Conservation (phyloP, 345 rosid species). For the Populus pruinosa region DNA sequence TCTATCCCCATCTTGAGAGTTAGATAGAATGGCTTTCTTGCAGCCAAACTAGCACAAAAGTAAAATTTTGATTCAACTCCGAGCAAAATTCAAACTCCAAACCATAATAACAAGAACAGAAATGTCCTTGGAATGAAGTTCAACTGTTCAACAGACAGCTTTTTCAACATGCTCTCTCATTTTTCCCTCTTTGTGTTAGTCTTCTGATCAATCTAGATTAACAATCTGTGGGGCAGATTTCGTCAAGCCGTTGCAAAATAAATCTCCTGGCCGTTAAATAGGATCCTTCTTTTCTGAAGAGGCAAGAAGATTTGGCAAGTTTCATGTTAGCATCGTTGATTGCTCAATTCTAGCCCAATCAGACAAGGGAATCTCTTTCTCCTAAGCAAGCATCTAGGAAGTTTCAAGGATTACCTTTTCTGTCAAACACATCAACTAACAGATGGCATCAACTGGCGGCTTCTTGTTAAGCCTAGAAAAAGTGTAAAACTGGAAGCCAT, state of each 20-base stretch:
- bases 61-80: too few species aligned
- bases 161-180: too few species aligned
- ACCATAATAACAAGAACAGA: not conserved
- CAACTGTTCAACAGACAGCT: too few species aligned
- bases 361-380: not conserved
- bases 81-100: too few species aligned
- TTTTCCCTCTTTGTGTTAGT: too few species aligned
- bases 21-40: too few species aligned
- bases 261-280: not conserved
- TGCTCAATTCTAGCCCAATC: not conserved
- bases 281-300: not conserved
- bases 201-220: not conserved
- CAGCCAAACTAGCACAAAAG: too few species aligned
- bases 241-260: not conserved
- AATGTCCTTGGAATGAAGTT: not conserved
- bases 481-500: slow-evolving; percentile 29
- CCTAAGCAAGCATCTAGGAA: not conserved
- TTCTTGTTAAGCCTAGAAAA: slow-evolving; percentile 18
- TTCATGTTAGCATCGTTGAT: not conserved
- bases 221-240: not conserved
- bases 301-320: not conserved
- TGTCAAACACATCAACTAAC: slow-evolving; percentile 12
- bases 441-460: slow-evolving; percentile 14
- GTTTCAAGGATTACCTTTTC: not conserved
- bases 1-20: too few species aligned